A percentile compares a stretch with the other conserved stretches of the same genome.
Conservation (phyloP, 2,329 filamentous ascomycete species). For the Capronia coronata region DNA sequence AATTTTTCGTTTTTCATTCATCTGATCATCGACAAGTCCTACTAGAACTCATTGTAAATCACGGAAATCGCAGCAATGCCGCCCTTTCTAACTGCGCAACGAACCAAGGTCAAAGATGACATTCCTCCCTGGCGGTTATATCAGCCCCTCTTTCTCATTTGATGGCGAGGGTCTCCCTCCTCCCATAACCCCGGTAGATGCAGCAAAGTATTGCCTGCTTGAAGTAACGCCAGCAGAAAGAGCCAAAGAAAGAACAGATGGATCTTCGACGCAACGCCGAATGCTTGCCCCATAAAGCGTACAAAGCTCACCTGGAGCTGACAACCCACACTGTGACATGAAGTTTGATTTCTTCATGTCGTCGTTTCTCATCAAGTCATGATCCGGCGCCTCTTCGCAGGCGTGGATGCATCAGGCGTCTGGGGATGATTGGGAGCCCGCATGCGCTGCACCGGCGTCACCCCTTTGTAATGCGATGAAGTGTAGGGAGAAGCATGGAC, state of each 20-base stretch:
- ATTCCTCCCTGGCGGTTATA: too few relatives aligned
- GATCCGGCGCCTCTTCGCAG: conserved; percentile 21
- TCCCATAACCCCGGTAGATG: too few relatives aligned
- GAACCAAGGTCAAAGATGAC: too few relatives aligned
- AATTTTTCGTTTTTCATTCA: too few relatives aligned
- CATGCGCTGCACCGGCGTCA: conserved; percentile 29
- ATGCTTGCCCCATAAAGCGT: conserved; percentile 11
- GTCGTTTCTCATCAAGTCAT: conserved; percentile 24
- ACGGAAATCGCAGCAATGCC: neutral
- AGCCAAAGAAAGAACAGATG: neutral
- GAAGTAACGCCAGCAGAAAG: neutral
- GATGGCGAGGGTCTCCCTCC: too few relatives aligned
- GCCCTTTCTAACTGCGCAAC: too few relatives aligned
- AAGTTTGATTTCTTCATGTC: conserved; percentile 14
- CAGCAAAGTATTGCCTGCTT: too few relatives aligned
- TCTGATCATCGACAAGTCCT: too few relatives aligned
- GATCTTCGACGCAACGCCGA: conserved; percentile 7
- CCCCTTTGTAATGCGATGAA: conserved; percentile 28
- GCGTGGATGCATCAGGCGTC: conserved; percentile 22
- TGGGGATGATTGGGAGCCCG: conserved; percentile 22
- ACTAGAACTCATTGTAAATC: neutral
- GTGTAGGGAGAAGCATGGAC: conserved; percentile 27
- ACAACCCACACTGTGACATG: conserved; percentile 8
- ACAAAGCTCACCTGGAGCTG: conserved; percentile 14
- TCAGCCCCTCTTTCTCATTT: too few relatives aligned